Conservation (phyloP, 2,329 filamentous ascomycete species). For the Lachnellula subtilissima region DNA sequence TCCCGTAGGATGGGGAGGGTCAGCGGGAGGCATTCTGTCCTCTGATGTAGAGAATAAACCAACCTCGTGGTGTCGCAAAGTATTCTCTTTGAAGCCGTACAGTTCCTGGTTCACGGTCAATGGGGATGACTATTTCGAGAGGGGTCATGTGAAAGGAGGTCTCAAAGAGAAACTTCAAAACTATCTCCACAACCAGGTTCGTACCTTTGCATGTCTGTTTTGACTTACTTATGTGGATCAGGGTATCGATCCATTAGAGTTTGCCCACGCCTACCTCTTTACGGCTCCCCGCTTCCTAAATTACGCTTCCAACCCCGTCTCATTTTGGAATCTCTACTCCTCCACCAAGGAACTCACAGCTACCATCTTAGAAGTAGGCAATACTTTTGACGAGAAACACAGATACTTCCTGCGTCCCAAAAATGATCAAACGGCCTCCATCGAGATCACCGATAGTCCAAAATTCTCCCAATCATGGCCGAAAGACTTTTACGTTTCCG, state of each 20-base stretch:
- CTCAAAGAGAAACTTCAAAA: slow-evolving; percentile 58
- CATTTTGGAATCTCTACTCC: slow-evolving; percentile 75
- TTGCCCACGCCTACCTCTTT: slow-evolving; percentile 64
- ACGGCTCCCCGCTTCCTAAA: slow-evolving; percentile 66
- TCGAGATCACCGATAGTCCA: background rate
- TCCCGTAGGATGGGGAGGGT: slow-evolving; percentile 58
- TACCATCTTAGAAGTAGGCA: slow-evolving; percentile 71
- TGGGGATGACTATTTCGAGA: slow-evolving; percentile 55
- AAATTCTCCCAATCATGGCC: slow-evolving; percentile 50
- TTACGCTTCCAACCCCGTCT: slow-evolving; percentile 71
- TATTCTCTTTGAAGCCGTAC: slow-evolving; percentile 27
- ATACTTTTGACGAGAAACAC: slow-evolving; percentile 68
- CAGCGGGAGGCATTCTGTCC: slow-evolving; percentile 52
- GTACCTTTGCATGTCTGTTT: background rate
- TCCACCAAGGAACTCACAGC: slow-evolving; percentile 50
- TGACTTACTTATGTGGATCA: slow-evolving; percentile 33
- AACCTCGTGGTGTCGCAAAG: slow-evolving; percentile 27
- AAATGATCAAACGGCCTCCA: slow-evolving; percentile 29
- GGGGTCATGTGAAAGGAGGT: slow-evolving; percentile 46
- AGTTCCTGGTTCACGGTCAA: slow-evolving; percentile 51
- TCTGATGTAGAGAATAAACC: slow-evolving; percentile 28
- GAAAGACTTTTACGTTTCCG: slow-evolving; percentile 74
- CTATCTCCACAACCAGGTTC: slow-evolving; percentile 54
- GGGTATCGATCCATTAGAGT: slow-evolving; percentile 53
- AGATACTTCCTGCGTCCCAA: slow-evolving; percentile 54